These are phyloP conservation scores for Penicillium carneum DNA, from an alignment of 2,329 filamentous ascomycete genomes.

Conservation along the genomic window DNA sequence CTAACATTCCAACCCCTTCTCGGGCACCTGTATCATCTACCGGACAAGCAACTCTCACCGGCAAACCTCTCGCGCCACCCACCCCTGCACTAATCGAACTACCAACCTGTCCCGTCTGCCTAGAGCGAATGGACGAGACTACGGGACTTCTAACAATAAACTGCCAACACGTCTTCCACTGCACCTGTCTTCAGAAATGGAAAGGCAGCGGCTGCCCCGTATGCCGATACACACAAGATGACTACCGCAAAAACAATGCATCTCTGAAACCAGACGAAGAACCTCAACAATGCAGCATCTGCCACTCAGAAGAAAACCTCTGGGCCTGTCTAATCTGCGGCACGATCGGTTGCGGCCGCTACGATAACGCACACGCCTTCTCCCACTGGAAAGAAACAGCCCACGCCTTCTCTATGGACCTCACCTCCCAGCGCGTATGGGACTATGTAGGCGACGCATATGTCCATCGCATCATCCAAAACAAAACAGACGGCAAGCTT, in stretches of 20 bases:
- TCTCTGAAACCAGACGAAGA: conserved; percentile 64
- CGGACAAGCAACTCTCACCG: conserved; percentile 58
- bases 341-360: conserved; percentile 89
- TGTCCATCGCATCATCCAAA: conserved; percentile 92
- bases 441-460: conserved; percentile 96
- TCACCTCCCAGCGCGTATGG: conserved; percentile 94
- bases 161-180: conserved; percentile 97
- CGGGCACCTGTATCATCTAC: conserved; percentile 40
- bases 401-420: conserved; percentile 91
- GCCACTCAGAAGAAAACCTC: conserved; percentile 79
- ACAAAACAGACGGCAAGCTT: conserved; percentile 89
- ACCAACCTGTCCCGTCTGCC: conserved; percentile 92
- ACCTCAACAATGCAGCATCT: conserved; percentile 72
- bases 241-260: conserved; percentile 56
- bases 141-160: conserved; percentile 93
- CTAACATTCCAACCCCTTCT: conserved; percentile 34
- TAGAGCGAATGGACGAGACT: conserved; percentile 98
- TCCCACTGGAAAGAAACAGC: conserved; percentile 88
- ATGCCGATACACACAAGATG: conserved; percentile 83
- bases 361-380: conserved; percentile 91
- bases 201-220: conserved; percentile 92
- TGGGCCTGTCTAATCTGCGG: conserved; percentile 97
- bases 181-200: conserved; percentile 95
- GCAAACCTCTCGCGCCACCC: conserved; percentile 71
- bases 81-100: conserved; percentile 88